Conservation (phyloP, 2,329 filamentous ascomycete genomes). For the Pseudocercospora crystallina region DNA sequence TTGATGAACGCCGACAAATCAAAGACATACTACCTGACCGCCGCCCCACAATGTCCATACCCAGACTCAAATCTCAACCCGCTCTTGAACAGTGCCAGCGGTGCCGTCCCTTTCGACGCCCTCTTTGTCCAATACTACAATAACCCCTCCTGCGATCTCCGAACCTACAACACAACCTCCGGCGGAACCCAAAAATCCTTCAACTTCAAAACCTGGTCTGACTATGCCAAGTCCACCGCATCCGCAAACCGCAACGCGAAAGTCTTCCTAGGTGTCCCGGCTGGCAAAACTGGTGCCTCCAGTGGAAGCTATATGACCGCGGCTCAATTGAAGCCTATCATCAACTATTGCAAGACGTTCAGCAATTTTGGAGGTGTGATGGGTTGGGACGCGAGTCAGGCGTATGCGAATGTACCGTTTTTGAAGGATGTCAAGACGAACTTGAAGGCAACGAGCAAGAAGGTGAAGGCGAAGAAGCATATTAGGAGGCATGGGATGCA, state of each 20-base stretch:
- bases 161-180: conserved; percentile 34
- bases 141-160: conserved; percentile 45
- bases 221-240: conserved; percentile 35
- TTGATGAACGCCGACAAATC: conserved; percentile 32
- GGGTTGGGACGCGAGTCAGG: conserved; percentile 53
- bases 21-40: conserved; percentile 46
- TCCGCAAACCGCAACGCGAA: conserved; percentile 30
- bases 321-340: conserved; percentile 29
- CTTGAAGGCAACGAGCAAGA: not conserved
- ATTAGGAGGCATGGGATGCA: too few relatives aligned
- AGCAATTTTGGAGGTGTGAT: conserved; percentile 42
- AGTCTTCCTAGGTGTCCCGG: conserved; percentile 39
- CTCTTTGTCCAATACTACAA: conserved; percentile 49
- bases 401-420: conserved; percentile 33
- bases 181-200: conserved; percentile 54
- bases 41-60: conserved; percentile 43
- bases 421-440: conserved; percentile 23
- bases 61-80: conserved; percentile 37
- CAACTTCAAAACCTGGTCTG: conserved; percentile 44
- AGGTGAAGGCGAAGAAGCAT: not conserved
- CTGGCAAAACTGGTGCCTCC: conserved; percentile 36
- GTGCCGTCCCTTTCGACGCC: conserved; percentile 57
- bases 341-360: conserved; percentile 31
- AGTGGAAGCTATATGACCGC: conserved; percentile 34
- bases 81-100: conserved; percentile 48